A percentile compares a stretch with the other conserved stretches of the same genome.
Evolutionary conservation across 2,329 filamentous ascomycete genomes (phyloP).

Genomic region (Aspergillus fischeri): DNA sequence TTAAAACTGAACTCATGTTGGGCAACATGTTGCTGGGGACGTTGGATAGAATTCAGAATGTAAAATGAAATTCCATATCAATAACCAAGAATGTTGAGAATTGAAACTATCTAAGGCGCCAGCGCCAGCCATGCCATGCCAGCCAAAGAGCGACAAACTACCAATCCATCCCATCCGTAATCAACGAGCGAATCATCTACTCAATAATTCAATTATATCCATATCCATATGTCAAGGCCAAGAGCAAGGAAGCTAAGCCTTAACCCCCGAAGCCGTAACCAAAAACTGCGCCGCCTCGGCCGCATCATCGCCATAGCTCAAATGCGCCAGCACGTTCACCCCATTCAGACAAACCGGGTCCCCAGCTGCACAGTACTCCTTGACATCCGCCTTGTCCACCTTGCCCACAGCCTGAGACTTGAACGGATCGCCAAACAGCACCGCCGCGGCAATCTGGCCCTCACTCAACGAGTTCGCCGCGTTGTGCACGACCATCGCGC

Average conservation of each 20-base stretch:
- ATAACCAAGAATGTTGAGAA: too few relatives aligned
- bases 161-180: too few relatives aligned
- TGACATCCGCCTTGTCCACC: slow-evolving; percentile 39
- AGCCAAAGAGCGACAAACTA: too few relatives aligned
- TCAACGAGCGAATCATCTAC: too few relatives aligned
- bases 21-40: too few relatives aligned
- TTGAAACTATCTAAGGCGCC: too few relatives aligned
- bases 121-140: too few relatives aligned
- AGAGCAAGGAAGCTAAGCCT: too few relatives aligned
- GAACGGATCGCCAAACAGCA: slow-evolving; percentile 47
- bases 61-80: too few relatives aligned
- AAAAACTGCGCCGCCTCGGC: slow-evolving; percentile 37
- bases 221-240: not conserved
- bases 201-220: not conserved
- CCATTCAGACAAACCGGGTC: slow-evolving; percentile 51
- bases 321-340: slow-evolving; percentile 39
- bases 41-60: too few relatives aligned
- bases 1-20: too few relatives aligned
- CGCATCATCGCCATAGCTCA: slow-evolving; percentile 37
- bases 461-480: slow-evolving; percentile 27
- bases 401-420: slow-evolving; percentile 36
- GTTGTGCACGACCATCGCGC: slow-evolving; percentile 34
- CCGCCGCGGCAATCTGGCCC: slow-evolving; percentile 37
- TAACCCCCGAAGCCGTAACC: slow-evolving; percentile 20
- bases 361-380: slow-evolving; percentile 48